Percentiles rank a stretch among this genome's conserved stretches.
These are phyloP conservation scores for Yamadazyma membranifaciens DNA, from an alignment of 1,139 yeast species.

Conservation along the genomic window DNA sequence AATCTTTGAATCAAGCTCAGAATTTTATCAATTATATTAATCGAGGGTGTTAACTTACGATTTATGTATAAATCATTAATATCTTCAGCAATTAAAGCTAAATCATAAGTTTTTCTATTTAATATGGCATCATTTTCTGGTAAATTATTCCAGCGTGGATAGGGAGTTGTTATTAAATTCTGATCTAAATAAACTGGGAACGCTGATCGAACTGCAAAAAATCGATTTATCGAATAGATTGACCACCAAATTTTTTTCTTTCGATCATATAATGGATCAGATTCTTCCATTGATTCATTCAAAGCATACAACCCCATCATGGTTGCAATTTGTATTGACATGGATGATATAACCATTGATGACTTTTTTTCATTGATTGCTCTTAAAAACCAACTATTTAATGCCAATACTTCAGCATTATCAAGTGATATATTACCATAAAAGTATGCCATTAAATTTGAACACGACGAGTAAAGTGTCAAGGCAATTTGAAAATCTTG, in stretches of 20 bases:
- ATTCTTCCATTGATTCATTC: neutral
- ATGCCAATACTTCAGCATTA: conserved; percentile 6
- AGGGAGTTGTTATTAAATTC: conserved; percentile 3
- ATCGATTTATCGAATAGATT: conserved; percentile 6
- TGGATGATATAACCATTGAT: conserved; percentile 6
- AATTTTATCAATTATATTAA: conserved; percentile 2
- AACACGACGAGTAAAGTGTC: conserved; percentile 3
- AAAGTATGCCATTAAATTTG: conserved; percentile 3
- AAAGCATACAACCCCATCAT: conserved; percentile 5
- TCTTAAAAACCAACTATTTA: conserved; percentile 8
- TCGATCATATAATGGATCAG: conserved; percentile 1
- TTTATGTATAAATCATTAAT: conserved; percentile 7
- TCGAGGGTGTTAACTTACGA: neutral
- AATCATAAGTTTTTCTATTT: conserved; percentile 5
- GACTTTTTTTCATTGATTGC: conserved; percentile 6
- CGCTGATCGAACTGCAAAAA: conserved; percentile 7
- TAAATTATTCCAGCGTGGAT: conserved; percentile 2
- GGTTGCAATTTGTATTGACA: conserved; percentile 7
- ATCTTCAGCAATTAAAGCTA: conserved; percentile 8
- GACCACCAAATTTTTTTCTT: conserved; percentile 7
- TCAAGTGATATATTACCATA: conserved; percentile 4
- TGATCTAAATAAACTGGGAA: conserved; percentile 3
- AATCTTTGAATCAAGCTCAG: conserved; percentile 8
- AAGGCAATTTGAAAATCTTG: conserved; percentile 4
- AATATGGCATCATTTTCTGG: neutral